phyloP scores from a whole-genome alignment of 768 basidiomycete species.

The Mrakia hoshinonis region DNA sequence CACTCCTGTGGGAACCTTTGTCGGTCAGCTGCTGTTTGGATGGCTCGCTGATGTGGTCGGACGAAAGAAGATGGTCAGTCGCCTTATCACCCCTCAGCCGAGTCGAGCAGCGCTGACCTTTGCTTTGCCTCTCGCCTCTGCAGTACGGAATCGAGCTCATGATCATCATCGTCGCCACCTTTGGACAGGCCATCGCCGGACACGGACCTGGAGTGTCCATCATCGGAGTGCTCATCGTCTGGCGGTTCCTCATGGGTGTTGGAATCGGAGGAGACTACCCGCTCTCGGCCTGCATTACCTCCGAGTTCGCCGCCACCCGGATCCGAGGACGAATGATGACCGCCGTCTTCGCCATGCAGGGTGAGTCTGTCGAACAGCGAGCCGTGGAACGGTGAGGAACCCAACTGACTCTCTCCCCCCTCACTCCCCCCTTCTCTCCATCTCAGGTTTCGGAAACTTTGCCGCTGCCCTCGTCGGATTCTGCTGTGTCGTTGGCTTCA shows the following conservation, averaged over 20 bases:
- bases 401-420: no score
- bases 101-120: not conserved
- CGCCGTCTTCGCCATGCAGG: conserved; percentile 75
- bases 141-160: conserved; percentile 60
- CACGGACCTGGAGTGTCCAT: conserved; percentile 53
- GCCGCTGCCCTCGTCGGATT: conserved; percentile 59
- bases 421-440: no score
- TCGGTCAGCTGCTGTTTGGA: conserved; percentile 69
- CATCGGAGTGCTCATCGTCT: conserved; percentile 67
- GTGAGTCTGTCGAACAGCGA: no score
- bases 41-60: conserved; percentile 70
- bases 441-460: conserved; percentile 83
- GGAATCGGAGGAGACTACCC: conserved; percentile 67
- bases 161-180: conserved; percentile 71
- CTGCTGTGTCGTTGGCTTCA: conserved; percentile 61
- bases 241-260: conserved; percentile 53
- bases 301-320: conserved; percentile 69
- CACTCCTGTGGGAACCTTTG: conserved; percentile 63
- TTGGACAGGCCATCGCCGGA: conserved; percentile 69
- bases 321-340: conserved; percentile 80
- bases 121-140: not conserved
- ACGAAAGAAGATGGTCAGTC: conserved; percentile 56
- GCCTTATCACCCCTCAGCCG: no score
- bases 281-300: conserved; percentile 72
- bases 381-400: no score